Percentiles rank a stretch among this genome's conserved stretches.
These are phyloP conservation scores for Cladobotryum protrusum DNA, from an alignment of 2,329 filamentous ascomycete genomes.

Conservation along the genomic window DNA sequence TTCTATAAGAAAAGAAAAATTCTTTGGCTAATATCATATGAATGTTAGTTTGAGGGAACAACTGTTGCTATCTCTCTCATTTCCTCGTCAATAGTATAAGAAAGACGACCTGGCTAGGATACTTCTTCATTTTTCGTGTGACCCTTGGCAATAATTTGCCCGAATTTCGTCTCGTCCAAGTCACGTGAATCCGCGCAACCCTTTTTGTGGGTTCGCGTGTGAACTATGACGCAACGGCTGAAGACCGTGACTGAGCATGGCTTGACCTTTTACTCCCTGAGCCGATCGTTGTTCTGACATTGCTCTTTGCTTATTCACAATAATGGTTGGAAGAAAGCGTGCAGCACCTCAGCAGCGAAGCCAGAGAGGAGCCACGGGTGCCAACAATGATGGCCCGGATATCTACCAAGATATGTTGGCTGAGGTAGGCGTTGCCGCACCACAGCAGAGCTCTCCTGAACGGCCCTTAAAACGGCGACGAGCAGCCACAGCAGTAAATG, in stretches of 20 bases:
- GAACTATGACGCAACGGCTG: constrained; percentile 15
- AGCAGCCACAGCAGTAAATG: constrained; percentile 15
- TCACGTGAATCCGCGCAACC: constrained; percentile 17
- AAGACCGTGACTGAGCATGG: constrained; percentile 6
- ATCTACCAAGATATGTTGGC: constrained; percentile 45
- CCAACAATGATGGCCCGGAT: constrained; percentile 24
- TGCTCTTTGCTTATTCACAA: constrained; percentile 4
- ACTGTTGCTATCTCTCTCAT: too few relatives aligned
- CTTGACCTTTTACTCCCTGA: not conserved
- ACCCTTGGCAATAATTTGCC: too few relatives aligned
- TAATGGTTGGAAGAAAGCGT: constrained; percentile 28
- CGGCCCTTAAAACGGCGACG: constrained; percentile 36
- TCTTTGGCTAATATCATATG: too few relatives aligned
- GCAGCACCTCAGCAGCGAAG: constrained; percentile 19
- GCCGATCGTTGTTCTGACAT: not conserved
- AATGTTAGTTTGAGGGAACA: too few relatives aligned
- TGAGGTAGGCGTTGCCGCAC: constrained; percentile 38
- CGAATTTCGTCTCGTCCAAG: too few relatives aligned
- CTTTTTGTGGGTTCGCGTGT: not conserved
- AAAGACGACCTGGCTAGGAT: too few relatives aligned
- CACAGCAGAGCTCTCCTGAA: constrained; percentile 24
- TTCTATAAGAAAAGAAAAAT: too few relatives aligned
- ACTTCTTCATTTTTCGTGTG: too few relatives aligned
- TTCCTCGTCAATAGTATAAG: too few relatives aligned
- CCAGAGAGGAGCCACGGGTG: constrained; percentile 12